phyloP scores from a whole-genome alignment of 495 filamentous ascomycete genomes.

The Delitschia confertaspora region DNA sequence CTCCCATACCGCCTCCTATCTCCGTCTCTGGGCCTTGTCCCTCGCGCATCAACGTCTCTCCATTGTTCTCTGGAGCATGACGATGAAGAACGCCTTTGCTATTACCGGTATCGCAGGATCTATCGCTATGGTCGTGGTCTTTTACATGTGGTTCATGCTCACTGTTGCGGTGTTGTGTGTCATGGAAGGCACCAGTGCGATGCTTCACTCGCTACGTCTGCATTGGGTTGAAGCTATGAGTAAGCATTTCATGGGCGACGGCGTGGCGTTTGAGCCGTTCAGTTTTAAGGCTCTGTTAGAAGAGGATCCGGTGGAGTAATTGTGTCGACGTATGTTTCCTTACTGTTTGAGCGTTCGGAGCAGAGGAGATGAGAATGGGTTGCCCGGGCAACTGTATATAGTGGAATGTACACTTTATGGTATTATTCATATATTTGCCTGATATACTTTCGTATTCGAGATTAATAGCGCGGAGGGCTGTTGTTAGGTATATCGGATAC shows the following conservation, averaged over 20 bases:
- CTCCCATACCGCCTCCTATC: conserved; percentile 96
- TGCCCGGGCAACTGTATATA: background rate
- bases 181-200: conserved; percentile 82
- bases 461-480: too few relatives aligned
- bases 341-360: conserved; percentile 3
- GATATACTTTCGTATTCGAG: too few relatives aligned
- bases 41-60: conserved; percentile 97
- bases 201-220: conserved; percentile 88
- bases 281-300: conserved; percentile 82
- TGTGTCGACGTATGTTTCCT: conserved; percentile 3
- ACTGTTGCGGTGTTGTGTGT: conserved; percentile 67
- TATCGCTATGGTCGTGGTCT: conserved; percentile 67
- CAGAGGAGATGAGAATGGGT: background rate
- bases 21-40: conserved; percentile 95
- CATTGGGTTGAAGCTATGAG: conserved; percentile 99
- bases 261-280: conserved; percentile 83
- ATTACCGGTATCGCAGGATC: conserved; percentile 58
- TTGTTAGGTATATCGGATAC: background rate
- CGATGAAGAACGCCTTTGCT: conserved; percentile 64
- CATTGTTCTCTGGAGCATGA: conserved; percentile 95
- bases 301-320: conserved; percentile 59
- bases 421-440: too few relatives aligned
- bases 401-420: too few relatives aligned
- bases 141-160: conserved; percentile 80
- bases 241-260: conserved; percentile 97